Percentiles rank a stretch among this genome's conserved stretches.
Conservation (phyloP, 306 rosid species). For the Carpinus viminea region DNA sequence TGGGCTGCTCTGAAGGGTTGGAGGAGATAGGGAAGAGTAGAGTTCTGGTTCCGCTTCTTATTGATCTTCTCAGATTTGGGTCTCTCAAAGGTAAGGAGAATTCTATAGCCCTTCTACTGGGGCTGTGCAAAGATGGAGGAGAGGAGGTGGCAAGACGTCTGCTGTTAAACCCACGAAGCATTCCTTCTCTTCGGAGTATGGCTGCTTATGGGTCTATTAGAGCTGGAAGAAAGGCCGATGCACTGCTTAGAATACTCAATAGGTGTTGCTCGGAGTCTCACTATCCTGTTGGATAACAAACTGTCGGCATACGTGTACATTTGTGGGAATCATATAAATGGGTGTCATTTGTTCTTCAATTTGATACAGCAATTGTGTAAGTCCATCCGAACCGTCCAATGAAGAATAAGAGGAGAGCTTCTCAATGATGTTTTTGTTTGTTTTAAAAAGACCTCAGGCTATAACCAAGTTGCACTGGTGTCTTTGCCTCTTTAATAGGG, state of each 20-base stretch:
- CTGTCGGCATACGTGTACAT: slow-evolving; percentile 27
- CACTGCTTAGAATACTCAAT: slow-evolving; percentile 74
- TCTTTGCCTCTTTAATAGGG: too few species aligned
- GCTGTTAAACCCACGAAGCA: slow-evolving; percentile 71
- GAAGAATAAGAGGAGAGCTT: too few species aligned
- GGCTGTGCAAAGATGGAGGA: slow-evolving; percentile 85
- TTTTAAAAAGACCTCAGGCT: not conserved
- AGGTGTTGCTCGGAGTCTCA: slow-evolving; percentile 77
- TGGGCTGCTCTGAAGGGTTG: slow-evolving; percentile 69
- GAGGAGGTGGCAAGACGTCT: slow-evolving; percentile 67
- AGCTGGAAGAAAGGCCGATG: slow-evolving; percentile 82
- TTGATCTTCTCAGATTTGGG: slow-evolving; percentile 89
- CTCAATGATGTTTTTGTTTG: not conserved
- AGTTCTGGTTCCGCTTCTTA: slow-evolving; percentile 65
- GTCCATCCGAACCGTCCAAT: too few species aligned
- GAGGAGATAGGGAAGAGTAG: slow-evolving; percentile 70
- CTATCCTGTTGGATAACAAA: slow-evolving; percentile 35
- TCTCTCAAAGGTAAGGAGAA: slow-evolving; percentile 88
- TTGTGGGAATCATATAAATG: slow-evolving; percentile 40
- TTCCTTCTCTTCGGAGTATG: slow-evolving; percentile 84
- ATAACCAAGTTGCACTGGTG: not conserved
- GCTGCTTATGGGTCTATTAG: slow-evolving; percentile 74
- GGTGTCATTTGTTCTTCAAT: slow-evolving; percentile 15
- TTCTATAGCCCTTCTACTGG: slow-evolving; percentile 68
- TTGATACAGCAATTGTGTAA: slow-evolving; percentile 23